phyloP scores from a whole-genome alignment of 108 stramenopile genomes.

The Cyclotella baltica region DNA sequence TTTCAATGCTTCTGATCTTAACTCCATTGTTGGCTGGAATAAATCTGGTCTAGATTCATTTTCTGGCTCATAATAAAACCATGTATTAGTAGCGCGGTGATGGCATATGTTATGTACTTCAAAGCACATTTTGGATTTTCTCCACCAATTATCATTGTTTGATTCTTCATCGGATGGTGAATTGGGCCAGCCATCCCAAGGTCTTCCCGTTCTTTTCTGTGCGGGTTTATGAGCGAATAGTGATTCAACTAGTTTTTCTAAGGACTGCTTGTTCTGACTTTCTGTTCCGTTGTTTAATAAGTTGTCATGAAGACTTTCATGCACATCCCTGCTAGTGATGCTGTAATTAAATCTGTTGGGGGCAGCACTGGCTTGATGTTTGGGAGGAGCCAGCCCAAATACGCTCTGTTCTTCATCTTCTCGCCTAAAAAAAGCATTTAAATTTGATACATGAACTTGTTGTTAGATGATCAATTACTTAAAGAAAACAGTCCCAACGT shows the following conservation, averaged over 20 bases:
- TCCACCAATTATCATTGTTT: slow-evolving; percentile 17
- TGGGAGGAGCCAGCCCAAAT: neutral
- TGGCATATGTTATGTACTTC: slow-evolving; percentile 43
- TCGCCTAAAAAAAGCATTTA: no score
- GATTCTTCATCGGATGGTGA: neutral
- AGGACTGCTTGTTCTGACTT: neutral
- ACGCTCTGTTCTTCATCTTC: neutral
- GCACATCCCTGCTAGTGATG: neutral
- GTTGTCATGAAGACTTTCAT: neutral
- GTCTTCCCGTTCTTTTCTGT: neutral
- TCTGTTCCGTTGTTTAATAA: neutral
- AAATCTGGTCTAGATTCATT: neutral
- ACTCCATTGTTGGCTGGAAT: neutral
- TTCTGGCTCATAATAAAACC: slow-evolving; percentile 38
- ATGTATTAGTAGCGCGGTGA: slow-evolving; percentile 8
- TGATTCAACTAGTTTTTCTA: neutral
- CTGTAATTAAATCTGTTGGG: no score
- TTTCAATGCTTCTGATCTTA: slow-evolving; percentile 12
- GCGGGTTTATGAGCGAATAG: neutral
- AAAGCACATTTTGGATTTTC: slow-evolving; percentile 17
- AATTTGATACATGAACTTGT: no score
- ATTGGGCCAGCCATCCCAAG: slow-evolving; percentile 14
- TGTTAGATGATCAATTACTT: neutral
- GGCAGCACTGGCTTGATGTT: no score
- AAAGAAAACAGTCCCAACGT: no score